Conservation (phyloP, 345 rosid species). For the Ricinus communis region DNA sequence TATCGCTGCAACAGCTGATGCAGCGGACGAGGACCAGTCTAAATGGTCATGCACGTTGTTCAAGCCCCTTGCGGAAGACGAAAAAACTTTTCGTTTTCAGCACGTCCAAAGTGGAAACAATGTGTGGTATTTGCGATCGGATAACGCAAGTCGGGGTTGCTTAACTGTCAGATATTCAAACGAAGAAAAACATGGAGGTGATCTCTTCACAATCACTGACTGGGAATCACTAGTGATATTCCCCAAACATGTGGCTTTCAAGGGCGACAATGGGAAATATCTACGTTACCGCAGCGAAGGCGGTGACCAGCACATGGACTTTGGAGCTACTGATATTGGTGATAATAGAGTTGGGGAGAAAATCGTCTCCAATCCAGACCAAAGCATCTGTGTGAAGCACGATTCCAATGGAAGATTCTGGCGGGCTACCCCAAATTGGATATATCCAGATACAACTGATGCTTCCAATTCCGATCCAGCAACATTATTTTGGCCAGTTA, state of each 20-base stretch:
- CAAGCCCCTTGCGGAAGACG: neutral
- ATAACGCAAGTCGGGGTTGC: neutral
- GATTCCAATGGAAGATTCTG: neutral
- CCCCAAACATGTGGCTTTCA: slow-evolving; percentile 1
- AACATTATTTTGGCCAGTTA: neutral
- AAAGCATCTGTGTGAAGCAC: neutral
- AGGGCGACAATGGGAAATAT: slow-evolving; percentile 8
- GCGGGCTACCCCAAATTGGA: neutral
- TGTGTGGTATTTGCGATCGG: neutral
- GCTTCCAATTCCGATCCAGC: neutral
- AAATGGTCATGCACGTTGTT: slow-evolving; percentile 21
- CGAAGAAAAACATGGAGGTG: neutral
- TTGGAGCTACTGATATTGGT: neutral
- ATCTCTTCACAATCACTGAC: neutral
- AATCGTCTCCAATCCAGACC: neutral
- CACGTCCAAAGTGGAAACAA: slow-evolving; percentile 1
- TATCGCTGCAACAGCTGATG: slow-evolving; percentile 10
- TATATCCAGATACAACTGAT: neutral
- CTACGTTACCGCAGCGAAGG: neutral
- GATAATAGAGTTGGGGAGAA: neutral
- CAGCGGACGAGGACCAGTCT: slow-evolving; percentile 12
- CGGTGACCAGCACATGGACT: neutral
- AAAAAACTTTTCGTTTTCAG: neutral
- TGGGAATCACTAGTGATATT: slow-evolving; percentile 1
- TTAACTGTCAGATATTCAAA: neutral